These are phyloP conservation scores for Leptographium wingfieldii DNA, from an alignment of 2,329 filamentous ascomycete genomes.

Conservation along the genomic window DNA sequence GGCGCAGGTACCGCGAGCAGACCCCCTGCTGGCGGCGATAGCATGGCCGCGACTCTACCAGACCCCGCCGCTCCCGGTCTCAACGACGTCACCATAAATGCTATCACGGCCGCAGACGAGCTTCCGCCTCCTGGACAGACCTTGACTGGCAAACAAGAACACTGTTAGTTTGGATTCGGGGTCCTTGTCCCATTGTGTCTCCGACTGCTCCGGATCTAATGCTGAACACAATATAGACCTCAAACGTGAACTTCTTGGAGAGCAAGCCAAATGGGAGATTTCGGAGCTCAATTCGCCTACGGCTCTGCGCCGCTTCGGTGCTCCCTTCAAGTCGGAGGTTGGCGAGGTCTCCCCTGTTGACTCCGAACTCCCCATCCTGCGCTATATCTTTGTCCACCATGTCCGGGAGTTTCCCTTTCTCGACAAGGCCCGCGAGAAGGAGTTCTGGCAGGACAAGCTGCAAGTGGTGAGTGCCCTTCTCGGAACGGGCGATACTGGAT, in stretches of 20 bases:
- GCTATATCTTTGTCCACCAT: slow-evolving; percentile 97
- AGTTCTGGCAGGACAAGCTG: slow-evolving; percentile 98
- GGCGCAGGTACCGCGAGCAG: not conserved
- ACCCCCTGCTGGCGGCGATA: not conserved
- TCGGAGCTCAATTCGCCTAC: slow-evolving; percentile 88
- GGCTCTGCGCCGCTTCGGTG: slow-evolving; percentile 85
- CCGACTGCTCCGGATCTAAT: not conserved
- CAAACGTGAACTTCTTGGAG: slow-evolving; percentile 84
- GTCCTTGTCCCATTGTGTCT: too few species aligned
- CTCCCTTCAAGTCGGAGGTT: slow-evolving; percentile 83
- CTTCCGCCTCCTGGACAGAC: slow-evolving; percentile 29
- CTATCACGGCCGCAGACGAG: slow-evolving; percentile 3
- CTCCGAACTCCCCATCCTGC: slow-evolving; percentile 82
- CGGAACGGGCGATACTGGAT: not conserved
- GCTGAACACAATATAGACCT: slow-evolving; percentile 50
- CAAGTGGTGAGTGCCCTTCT: slow-evolving; percentile 59
- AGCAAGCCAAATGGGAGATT: slow-evolving; percentile 85
- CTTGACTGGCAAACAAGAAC: slow-evolving; percentile 93
- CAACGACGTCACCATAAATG: not conserved
- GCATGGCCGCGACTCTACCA: not conserved
- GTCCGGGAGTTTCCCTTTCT: slow-evolving; percentile 96
- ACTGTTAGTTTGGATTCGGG: slow-evolving; percentile 51
- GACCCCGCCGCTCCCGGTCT: not conserved
- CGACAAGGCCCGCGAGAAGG: slow-evolving; percentile 92
- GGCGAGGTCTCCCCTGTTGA: slow-evolving; percentile 89